Evolutionary conservation across 2,329 filamentous ascomycete species (phyloP), one percentile per base, ranked within the genome.

Genomic region (Myriosclerotinia duriaeana): DNA sequence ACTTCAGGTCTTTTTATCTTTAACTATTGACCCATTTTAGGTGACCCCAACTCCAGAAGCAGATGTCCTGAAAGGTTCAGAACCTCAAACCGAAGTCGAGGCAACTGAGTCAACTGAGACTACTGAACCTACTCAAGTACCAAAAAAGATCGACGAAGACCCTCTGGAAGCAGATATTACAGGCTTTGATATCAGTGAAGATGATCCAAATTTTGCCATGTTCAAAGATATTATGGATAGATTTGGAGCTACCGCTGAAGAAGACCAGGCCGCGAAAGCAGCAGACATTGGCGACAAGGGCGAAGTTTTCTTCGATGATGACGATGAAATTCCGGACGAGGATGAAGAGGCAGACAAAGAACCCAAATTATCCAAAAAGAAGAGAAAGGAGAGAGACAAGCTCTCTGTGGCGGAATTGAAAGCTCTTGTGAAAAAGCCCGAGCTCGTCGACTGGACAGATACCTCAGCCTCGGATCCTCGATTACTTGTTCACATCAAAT

Each of bases 361-460:
- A 72, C 83, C 86, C 11, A 94, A 91, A 73, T 78, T 98, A 36
- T 97, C 93, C 40, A 98, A 97, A 80, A 97, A 97, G 83, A 94
- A 96, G 79, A 86, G 90, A 72, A 99, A 98, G 81, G 87, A 90
- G 79, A 84, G 93, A 76, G 96, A 90, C 80, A 97, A 96, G 78
- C 83, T 98, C 42, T 96, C 94, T 8, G 92, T 99, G 68, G 95
- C 95, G 59, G 93, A 98, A 79, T 85, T 99, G 70, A 99, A 99
- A 80, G 92, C 94, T 7, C 81, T 97, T 65, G 95, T 97, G 68
- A 86, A 84, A 73, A 94, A 93, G 72, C 95, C 95, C 2, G 95
- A 99, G 78, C 87, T 97, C 12, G 94, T 99, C 7, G 95, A 99
- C 75, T 98, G 95, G 95, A 95, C 96, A 65, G 95, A 99, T 76